Conservation (phyloP, 1,139 yeast genomes). For the Pichia inconspicua region DNA sequence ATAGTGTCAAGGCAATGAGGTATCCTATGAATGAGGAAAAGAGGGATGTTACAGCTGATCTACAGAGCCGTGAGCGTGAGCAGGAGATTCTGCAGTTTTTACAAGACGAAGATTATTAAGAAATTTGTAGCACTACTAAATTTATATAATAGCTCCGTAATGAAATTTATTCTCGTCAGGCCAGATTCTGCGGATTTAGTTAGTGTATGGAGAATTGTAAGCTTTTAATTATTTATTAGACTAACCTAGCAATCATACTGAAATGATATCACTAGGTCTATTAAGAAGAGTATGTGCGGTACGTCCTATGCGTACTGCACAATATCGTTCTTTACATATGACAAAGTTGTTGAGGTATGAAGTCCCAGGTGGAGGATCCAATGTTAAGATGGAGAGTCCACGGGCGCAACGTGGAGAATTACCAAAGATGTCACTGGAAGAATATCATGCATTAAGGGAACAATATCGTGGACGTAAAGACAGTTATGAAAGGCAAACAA, state of each 20-base stretch:
- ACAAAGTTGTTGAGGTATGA: slow-evolving; percentile 2
- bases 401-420: slow-evolving; percentile 13
- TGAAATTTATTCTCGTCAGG: too few species aligned
- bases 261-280: neutral
- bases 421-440: slow-evolving; percentile 26
- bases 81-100: slow-evolving; percentile 34
- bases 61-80: slow-evolving; percentile 50
- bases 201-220: too few species aligned
- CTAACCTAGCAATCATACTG: too few species aligned
- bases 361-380: slow-evolving; percentile 12
- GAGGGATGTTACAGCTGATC: slow-evolving; percentile 44
- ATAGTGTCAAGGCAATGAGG: slow-evolving; percentile 91
- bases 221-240: too few species aligned
- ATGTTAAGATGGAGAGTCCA: slow-evolving; percentile 10
- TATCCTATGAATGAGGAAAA: slow-evolving; percentile 58
- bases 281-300: neutral
- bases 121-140: neutral
- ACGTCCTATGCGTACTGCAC: neutral
- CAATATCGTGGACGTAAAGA: slow-evolving; percentile 28
- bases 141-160: too few species aligned
- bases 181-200: too few species aligned
- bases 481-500: slow-evolving; percentile 37
- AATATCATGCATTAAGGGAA: slow-evolving; percentile 26
- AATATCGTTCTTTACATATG: neutral
- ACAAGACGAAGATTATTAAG: slow-evolving; percentile 29